These are phyloP conservation scores for Paxillus ammoniavirescens DNA, from an alignment of 768 basidiomycete species.

Conservation along the genomic window DNA sequence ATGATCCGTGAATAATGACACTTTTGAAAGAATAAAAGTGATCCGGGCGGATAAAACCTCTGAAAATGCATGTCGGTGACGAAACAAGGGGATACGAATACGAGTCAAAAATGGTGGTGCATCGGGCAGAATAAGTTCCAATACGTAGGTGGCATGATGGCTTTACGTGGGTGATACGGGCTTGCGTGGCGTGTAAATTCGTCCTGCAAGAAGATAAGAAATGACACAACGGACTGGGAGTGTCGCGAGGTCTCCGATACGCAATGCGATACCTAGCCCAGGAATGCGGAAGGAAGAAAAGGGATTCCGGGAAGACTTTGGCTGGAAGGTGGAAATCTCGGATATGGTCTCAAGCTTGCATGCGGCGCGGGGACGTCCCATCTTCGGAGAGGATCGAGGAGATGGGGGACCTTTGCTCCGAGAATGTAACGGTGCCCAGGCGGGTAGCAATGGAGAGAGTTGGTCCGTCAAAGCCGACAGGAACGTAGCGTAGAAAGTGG, in stretches of 20 bases:
- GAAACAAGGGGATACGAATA: neutral
- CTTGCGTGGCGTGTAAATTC: constrained; percentile 20
- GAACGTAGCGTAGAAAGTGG: constrained; percentile 11
- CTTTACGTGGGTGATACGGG: constrained; percentile 5
- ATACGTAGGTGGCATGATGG: neutral
- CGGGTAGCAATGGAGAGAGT: constrained; percentile 24
- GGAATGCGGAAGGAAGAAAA: constrained; percentile 23
- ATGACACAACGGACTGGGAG: constrained; percentile 27
- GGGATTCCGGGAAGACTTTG: constrained; percentile 9
- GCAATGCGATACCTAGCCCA: constrained; percentile 26
- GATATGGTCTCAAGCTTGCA: constrained; percentile 39
- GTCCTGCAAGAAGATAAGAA: constrained; percentile 22
- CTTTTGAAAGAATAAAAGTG: constrained; percentile 4
- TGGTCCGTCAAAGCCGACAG: constrained; percentile 19
- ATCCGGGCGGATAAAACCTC: no score
- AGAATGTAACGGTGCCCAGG: constrained; percentile 14
- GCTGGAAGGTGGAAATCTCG: constrained; percentile 32
- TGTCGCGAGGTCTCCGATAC: constrained; percentile 30
- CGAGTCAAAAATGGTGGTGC: constrained; percentile 3
- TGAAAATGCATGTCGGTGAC: constrained; percentile 4
- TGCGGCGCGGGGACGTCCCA: constrained; percentile 20
- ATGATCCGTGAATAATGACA: constrained; percentile 11
- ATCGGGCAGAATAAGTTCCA: constrained; percentile 1
- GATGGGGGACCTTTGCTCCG: constrained; percentile 16
- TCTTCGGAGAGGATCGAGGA: constrained; percentile 24